These are phyloP conservation scores for Nitzschia sp. DNA, from an alignment of 108 stramenopile genomes.

Conservation along the genomic window DNA sequence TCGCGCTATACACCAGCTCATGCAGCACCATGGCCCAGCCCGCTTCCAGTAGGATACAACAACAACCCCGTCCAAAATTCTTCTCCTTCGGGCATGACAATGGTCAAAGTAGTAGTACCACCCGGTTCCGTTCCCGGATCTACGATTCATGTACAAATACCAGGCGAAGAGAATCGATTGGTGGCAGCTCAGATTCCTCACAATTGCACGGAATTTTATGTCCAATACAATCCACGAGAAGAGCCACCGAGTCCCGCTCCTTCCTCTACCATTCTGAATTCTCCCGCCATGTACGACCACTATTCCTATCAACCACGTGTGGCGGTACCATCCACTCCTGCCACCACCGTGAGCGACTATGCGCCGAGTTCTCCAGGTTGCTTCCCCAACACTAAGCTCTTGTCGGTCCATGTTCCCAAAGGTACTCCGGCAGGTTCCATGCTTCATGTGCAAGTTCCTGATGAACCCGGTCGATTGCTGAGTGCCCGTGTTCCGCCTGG, in stretches of 20 bases:
- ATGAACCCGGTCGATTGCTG: constrained; percentile 32
- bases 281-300: constrained; percentile 3
- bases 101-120: constrained; percentile 41
- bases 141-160: constrained; percentile 50
- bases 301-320: neutral
- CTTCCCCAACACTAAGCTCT: neutral
- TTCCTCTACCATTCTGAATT: constrained; percentile 3
- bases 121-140: constrained; percentile 35
- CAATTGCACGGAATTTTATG: constrained; percentile 41
- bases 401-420: constrained; percentile 43
- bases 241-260: neutral
- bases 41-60: neutral
- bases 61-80: neutral
- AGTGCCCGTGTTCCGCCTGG: constrained; percentile 41
- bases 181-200: constrained; percentile 43
- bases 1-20: neutral
- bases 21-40: neutral
- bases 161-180: constrained; percentile 33
- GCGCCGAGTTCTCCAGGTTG: neutral
- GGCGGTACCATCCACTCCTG: neutral
- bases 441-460: constrained; percentile 48
- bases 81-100: neutral
- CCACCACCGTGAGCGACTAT: neutral
- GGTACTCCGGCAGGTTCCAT: constrained; percentile 30
- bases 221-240: constrained; percentile 35